Base-by-base conservation (phyloP, 108 stramenopile species). In the Parmales sp. region DNA sequence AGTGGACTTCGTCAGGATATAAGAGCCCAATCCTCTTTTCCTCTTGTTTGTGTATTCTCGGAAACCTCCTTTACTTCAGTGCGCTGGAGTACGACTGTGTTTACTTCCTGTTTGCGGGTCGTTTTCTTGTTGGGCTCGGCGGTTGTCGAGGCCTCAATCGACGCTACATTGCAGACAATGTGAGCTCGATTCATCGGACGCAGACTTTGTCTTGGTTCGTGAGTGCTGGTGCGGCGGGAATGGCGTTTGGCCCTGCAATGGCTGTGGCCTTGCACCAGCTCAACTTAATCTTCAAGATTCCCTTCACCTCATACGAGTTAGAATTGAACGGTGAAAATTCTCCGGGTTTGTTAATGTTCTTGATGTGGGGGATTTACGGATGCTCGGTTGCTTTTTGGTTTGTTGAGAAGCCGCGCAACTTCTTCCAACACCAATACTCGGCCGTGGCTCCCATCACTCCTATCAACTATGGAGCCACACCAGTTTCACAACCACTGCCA, bases 141-240 rank as follows among this genome's bases (percentile, higher is more conserved):
- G 81, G 83, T 38, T 86, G 90, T 23, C 74, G 95, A 51, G 79
- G 78, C 3, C 85, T 95, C 34, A 95, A 93, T 78, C 76, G 95
- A 60, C 78, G 91, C 18, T 95, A 92, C 78, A 93, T 94, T 76
- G 90, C 95, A 9, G 95, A 95, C 72, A 80, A 74, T 36, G 89
- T 80, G 69, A 68, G 67, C 43, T 74, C 81, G n/a, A 73, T 77
- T 37, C 80, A 88, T 31, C 82, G 90, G 31, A 94, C 93, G 26
- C 76, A 86, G 7, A 88, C 86, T 19, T 87, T 84, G 68, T 89
- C 89, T 7, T 85, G 83, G 31, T 90, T 94, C 77, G 93, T 94
- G 26, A 82, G 87, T 6, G 86, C 86, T 6, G 83, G 84, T 37
- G 84, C 88, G 0, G 65, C 89, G n/a, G 93, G 90, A 1, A 91